Base-by-base conservation (phyloP, 805 yeast species). In the Ogataea haglerorum region DNA sequence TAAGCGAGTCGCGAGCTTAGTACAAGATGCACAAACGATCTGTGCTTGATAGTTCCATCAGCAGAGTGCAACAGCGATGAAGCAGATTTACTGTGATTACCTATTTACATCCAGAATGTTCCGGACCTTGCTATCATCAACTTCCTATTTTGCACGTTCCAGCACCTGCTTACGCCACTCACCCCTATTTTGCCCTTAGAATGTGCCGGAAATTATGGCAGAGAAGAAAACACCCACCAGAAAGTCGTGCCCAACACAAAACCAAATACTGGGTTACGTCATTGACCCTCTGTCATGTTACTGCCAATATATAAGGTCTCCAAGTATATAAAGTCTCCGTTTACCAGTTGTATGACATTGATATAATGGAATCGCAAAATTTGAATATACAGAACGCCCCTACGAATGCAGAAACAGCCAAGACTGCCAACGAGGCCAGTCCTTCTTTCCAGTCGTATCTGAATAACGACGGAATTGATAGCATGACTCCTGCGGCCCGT, bases 401-500 rank as follows among this genome's bases (percentile, higher is more conserved):
- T 29, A 13, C 42, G 4, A 30, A 45, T 24, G 49, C 50, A 9
- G 46, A 48, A 25, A 22, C 42, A 8, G 30, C 42, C 21, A 37
- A 40, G 23, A 16, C 49, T 4, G 30, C 45, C n/a, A 34, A 44
- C 3, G 36, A 16, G 6, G 49, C 47, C 28, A 44, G 46, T 30
- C 49, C 56, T 12, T 26, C 51, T 8, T 54, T 53, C 30, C 54
- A 50, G 36, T 79, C 87, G 9, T 81, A 75, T 52, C 70, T 83
- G 46, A 82, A 83, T 53, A 82, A 81, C 48, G 89, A 83, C 56
- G 86, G 85, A 17, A 82, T 83, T 15, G 89, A 82, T 55, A 73
- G 75, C 40, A 62, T 83, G 55, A 73, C 72, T 39, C 90, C 90
- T 3, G 68, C 72, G 38, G 67, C 76, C 7, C 70, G 85, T 58